phyloP scores from a whole-genome alignment of 2,329 filamentous ascomycete species.

The Diplodia scrobiculata region DNA sequence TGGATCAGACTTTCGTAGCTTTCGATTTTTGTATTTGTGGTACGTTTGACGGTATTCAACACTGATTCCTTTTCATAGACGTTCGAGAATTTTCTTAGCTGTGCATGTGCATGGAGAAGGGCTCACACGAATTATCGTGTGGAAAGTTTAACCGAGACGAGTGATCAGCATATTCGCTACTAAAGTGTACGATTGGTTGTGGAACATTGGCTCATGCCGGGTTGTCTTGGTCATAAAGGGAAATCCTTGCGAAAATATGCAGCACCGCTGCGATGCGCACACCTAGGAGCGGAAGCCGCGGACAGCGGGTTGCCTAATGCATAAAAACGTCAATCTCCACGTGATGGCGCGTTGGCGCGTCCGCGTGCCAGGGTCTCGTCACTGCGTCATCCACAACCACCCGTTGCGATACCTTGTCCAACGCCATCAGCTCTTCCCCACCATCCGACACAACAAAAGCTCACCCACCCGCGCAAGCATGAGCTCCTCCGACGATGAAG shows the following conservation, averaged over 20 bases:
- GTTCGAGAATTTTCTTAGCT: too few species aligned
- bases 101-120: too few species aligned
- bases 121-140: too few species aligned
- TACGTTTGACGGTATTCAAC: too few species aligned
- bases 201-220: neutral
- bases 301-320: neutral
- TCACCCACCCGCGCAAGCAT: constrained; percentile 33
- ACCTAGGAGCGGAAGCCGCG: neutral
- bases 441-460: neutral
- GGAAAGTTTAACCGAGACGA: too few species aligned
- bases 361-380: neutral
- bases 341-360: constrained; percentile 14
- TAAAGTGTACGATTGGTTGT: neutral
- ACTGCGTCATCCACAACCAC: constrained; percentile 1
- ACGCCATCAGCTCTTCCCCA: neutral
- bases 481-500: constrained; percentile 36
- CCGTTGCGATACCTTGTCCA: neutral
- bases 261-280: neutral
- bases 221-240: neutral
- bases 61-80: too few species aligned
- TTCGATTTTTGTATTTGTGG: neutral
- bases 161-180: too few species aligned
- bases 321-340: neutral
- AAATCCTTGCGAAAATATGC: neutral
- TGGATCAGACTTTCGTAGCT: neutral